phyloP scores from a whole-genome alignment of 345 rosid species.

The Syzygium oleosum region DNA sequence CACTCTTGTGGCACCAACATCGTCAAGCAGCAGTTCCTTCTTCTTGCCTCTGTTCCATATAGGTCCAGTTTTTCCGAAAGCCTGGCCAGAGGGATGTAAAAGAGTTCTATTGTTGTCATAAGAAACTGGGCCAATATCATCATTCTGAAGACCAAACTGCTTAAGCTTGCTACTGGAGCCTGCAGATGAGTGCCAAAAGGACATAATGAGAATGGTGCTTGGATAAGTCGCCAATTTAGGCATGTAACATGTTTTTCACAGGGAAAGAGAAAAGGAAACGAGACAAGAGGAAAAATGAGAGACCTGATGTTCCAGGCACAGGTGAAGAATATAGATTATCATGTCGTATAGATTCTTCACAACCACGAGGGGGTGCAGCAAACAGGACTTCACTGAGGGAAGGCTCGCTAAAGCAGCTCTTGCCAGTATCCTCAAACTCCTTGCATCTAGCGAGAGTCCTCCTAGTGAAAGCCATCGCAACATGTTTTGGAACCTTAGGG shows the following conservation, averaged over 20 bases:
- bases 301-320: slow-evolving; percentile 21
- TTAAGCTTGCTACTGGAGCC: neutral
- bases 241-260: neutral
- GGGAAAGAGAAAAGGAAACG: neutral
- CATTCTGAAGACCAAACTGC: neutral
- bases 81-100: slow-evolving; percentile 6
- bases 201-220: neutral
- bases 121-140: neutral
- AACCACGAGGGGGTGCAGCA: slow-evolving; percentile 13
- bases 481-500: slow-evolving; percentile 41
- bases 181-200: neutral
- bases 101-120: neutral
- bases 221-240: neutral
- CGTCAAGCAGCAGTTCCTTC: slow-evolving; percentile 44
- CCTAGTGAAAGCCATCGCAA: slow-evolving; percentile 38
- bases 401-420: slow-evolving; percentile 49
- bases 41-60: slow-evolving; percentile 38
- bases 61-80: slow-evolving; percentile 30
- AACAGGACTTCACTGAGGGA: slow-evolving; percentile 32
- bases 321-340: slow-evolving; percentile 7
- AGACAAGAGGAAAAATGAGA: neutral
- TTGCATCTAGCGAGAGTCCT: slow-evolving; percentile 47
- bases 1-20: slow-evolving; percentile 28
- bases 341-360: slow-evolving; percentile 7
- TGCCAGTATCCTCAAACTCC: slow-evolving; percentile 44